A percentile compares a stretch with the other conserved stretches of the same genome.
phyloP scores from a whole-genome alignment of 192 early-diverging fungal species.

The Piromyces sp. region DNA sequence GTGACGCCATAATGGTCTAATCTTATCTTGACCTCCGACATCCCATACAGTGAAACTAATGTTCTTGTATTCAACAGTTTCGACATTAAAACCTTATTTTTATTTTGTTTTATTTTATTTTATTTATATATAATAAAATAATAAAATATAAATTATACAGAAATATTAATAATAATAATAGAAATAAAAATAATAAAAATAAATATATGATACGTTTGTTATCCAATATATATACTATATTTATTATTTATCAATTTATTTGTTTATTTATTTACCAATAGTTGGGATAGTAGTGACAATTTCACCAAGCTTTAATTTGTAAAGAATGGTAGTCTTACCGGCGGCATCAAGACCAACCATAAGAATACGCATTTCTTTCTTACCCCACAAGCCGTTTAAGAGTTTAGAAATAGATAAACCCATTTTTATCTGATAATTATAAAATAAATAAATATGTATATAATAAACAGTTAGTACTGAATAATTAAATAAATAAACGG shows the following conservation, averaged over 20 bases:
- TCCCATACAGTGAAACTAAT: constrained; percentile 97
- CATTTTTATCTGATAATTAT: constrained; percentile 33
- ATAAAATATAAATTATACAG: no score
- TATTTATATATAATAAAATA: no score
- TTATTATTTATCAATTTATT: no score
- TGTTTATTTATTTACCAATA: constrained; percentile 65
- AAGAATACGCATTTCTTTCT: constrained; percentile 91
- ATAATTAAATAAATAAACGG: no score
- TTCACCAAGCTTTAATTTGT: constrained; percentile 96
- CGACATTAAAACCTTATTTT: constrained; percentile 78
- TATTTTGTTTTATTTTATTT: no score
- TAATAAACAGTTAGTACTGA: no score
- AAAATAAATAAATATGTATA: no score
- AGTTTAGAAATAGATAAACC: constrained; percentile 69
- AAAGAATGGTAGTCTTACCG: constrained; percentile 97
- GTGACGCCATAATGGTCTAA: constrained; percentile 93
- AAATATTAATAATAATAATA: no score
- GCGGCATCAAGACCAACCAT: constrained; percentile 92
- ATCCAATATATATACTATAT: no score
- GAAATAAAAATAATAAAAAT: no score
- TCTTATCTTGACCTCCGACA: constrained; percentile 97
- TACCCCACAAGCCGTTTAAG: constrained; percentile 59
- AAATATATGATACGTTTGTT: no score
- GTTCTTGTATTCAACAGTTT: constrained; percentile 96
- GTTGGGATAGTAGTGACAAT: constrained; percentile 98